Evolutionary conservation across 2,329 filamentous ascomycete genomes (phyloP).

Genomic region (Talaromyces verruculosus): DNA sequence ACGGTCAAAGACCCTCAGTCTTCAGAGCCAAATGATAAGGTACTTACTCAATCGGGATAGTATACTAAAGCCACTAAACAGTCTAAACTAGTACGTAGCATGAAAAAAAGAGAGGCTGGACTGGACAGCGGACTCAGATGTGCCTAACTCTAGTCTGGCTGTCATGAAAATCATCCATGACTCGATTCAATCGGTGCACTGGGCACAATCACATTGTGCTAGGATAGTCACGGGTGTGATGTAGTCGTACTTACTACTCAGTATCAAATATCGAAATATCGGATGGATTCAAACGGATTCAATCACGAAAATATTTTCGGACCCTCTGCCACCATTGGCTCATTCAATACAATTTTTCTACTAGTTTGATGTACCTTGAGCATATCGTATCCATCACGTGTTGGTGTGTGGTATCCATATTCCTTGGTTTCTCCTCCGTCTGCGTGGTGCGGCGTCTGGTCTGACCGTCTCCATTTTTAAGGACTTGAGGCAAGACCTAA

Average conservation of each 20-base stretch:
- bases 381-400: slow-evolving; percentile 11
- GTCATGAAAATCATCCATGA: background rate
- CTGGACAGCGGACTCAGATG: background rate
- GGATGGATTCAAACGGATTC: background rate
- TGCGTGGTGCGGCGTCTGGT: background rate
- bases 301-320: background rate
- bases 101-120: background rate
- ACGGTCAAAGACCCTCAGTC: background rate
- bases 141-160: slow-evolving; percentile 7
- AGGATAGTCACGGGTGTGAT: slow-evolving; percentile 11
- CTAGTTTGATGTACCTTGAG: background rate
- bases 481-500: background rate
- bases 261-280: background rate
- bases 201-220: slow-evolving; percentile 10
- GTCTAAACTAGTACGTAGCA: background rate
- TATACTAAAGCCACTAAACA: background rate
- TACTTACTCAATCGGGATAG: slow-evolving; percentile 11
- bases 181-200: background rate
- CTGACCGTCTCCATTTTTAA: background rate
- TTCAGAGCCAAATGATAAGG: background rate
- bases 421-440: background rate
- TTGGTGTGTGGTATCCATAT: slow-evolving; percentile 1
- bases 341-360: background rate
- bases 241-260: too few relatives aligned
- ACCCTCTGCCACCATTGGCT: background rate